Conservation (phyloP, 106 monocot species). For the Narthecium ossifragum region DNA sequence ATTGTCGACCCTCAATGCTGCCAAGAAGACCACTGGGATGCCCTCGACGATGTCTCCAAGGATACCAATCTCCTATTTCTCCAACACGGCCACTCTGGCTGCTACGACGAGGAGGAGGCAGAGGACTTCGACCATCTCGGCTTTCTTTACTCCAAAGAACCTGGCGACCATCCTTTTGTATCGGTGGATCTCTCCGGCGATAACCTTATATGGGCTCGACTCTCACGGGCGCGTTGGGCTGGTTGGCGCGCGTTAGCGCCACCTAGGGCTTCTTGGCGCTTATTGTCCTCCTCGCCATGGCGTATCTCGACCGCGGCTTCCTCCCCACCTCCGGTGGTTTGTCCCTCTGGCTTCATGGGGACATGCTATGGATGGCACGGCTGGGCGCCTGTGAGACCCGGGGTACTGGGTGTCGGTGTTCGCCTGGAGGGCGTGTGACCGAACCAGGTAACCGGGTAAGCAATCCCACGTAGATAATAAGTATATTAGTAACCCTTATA, state of each 20-base stretch:
- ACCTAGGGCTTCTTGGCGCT: slow-evolving; percentile 45
- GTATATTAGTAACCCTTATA: too few species aligned
- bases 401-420: too few species aligned
- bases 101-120: background rate
- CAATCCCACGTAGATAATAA: too few species aligned
- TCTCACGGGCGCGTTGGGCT: slow-evolving; percentile 23
- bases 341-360: slow-evolving; percentile 20
- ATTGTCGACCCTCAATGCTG: slow-evolving; percentile 29
- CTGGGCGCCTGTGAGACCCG: too few species aligned
- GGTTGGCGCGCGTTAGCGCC: slow-evolving; percentile 26
- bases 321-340: slow-evolving; percentile 12
- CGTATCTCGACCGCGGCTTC: slow-evolving; percentile 76
- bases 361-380: slow-evolving; percentile 64
- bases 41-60: slow-evolving; percentile 11
- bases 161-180: background rate
- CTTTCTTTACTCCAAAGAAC: slow-evolving; percentile 32
- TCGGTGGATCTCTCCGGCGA: background rate
- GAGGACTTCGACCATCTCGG: slow-evolving; percentile 18
- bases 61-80: too few species aligned
- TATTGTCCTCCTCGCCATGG: slow-evolving; percentile 51
- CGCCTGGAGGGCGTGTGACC: too few species aligned
- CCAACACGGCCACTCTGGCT: background rate
- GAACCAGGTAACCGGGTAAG: too few species aligned
- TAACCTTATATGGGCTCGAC: slow-evolving; percentile 6
- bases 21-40: slow-evolving; percentile 31